These are phyloP conservation scores for Nymphaea thermarum DNA, from an alignment of 164 flowering plant species.

Conservation along the genomic window DNA sequence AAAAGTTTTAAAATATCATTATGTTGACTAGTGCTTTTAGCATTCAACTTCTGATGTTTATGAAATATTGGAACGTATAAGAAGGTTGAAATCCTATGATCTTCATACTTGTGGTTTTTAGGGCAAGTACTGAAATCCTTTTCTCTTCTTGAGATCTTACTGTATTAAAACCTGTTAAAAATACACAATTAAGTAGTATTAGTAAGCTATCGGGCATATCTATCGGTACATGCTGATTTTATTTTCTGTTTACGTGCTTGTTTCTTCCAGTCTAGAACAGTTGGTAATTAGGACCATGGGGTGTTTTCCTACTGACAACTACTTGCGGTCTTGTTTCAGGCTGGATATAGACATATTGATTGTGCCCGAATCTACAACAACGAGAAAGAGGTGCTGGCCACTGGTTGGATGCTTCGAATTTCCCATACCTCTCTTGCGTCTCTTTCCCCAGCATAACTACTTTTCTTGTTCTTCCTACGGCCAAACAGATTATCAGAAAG, in stretches of 20 bases:
- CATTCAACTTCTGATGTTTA: no score
- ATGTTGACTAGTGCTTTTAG: no score
- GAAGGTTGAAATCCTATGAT: no score
- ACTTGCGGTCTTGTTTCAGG: conserved; percentile 17
- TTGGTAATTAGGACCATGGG: background rate
- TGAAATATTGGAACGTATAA: no score
- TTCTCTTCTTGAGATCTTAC: no score
- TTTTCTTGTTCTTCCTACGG: background rate
- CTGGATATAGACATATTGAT: conserved; percentile 48
- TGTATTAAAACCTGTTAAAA: background rate
- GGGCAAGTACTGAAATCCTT: no score
- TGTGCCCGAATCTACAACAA: conserved; percentile 37
- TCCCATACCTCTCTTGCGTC: background rate
- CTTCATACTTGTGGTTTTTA: no score
- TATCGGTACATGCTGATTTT: background rate
- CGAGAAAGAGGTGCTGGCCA: conserved; percentile 32
- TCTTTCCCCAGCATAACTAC: background rate
- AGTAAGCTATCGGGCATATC: background rate
- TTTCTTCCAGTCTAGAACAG: no score
- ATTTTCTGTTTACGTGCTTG: no score
- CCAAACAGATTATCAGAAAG: background rate
- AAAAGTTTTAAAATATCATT: no score
- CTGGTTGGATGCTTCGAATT: background rate
- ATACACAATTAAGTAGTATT: no score
- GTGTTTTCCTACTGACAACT: background rate